These are phyloP conservation scores for Xylariaceae sp. DNA, from an alignment of 2,329 filamentous ascomycete genomes.

Conservation along the genomic window DNA sequence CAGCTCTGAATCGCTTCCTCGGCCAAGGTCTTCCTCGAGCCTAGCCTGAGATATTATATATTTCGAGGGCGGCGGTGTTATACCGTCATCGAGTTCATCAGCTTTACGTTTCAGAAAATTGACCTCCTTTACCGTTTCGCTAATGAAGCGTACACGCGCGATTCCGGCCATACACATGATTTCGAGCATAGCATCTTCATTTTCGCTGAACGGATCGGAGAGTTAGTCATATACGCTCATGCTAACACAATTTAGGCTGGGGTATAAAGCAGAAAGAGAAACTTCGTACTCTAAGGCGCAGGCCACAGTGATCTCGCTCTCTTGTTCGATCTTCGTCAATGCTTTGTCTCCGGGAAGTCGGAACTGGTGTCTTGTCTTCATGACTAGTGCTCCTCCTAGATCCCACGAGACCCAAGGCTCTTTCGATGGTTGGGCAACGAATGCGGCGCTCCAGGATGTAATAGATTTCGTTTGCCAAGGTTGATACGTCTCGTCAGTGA, in stretches of 20 bases:
- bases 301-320: constrained; percentile 8
- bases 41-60: constrained; percentile 21
- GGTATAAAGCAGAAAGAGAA: neutral
- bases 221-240: neutral
- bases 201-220: constrained; percentile 5
- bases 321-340: constrained; percentile 14
- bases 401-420: constrained; percentile 47
- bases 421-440: constrained; percentile 31
- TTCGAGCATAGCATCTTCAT: constrained; percentile 21
- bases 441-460: constrained; percentile 40
- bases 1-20: constrained; percentile 27
- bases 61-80: constrained; percentile 10
- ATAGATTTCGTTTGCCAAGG: constrained; percentile 54
- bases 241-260: neutral
- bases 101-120: constrained; percentile 14
- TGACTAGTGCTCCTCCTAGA: constrained; percentile 62
- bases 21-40: constrained; percentile 32
- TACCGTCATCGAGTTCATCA: neutral
- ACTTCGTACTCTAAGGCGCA: neutral
- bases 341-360: constrained; percentile 56
- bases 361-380: constrained; percentile 67
- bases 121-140: constrained; percentile 17
- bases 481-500: constrained; percentile 59
- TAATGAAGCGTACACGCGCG: constrained; percentile 26
- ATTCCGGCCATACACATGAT: constrained; percentile 24